phyloP scores from a whole-genome alignment of 2,329 filamentous ascomycete genomes.

The Emergomyces pasteurianus region DNA sequence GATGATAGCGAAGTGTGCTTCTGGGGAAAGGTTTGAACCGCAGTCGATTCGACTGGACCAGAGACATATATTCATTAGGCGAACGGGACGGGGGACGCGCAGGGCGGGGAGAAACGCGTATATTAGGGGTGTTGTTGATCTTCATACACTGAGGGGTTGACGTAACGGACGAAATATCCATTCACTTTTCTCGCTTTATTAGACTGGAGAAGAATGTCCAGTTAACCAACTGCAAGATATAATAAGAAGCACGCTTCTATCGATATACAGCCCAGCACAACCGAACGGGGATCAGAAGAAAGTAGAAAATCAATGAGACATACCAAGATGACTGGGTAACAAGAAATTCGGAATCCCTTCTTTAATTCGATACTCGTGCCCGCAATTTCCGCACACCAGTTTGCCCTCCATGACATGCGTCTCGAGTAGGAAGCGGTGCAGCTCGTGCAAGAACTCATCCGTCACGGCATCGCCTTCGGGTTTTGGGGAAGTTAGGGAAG shows the following conservation, averaged over 20 bases:
- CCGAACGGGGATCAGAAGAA: not conserved
- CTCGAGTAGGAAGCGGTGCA: conserved; percentile 75
- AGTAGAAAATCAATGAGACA: not conserved
- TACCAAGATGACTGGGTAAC: conserved; percentile 74
- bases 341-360: conserved; percentile 97
- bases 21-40: not conserved
- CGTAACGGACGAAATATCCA: not conserved
- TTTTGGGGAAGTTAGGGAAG: conserved; percentile 53
- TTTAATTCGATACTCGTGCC: conserved; percentile 86
- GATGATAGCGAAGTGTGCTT: not conserved
- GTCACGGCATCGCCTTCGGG: conserved; percentile 51
- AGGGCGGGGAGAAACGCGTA: not conserved
- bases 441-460: conserved; percentile 59
- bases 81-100: not conserved
- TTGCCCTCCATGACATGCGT: conserved; percentile 83
- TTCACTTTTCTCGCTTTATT: not conserved
- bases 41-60: not conserved
- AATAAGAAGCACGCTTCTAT: not conserved
- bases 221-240: not conserved
- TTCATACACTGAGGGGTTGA: not conserved
- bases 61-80: not conserved
- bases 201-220: not conserved
- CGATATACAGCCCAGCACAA: not conserved
- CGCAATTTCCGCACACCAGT: conserved; percentile 80
- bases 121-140: not conserved